Evolutionary conservation across 23 red algal genomes (phyloP), one percentile per base, ranked within the genome.

Genomic region (Gracilariopsis chorda): DNA sequence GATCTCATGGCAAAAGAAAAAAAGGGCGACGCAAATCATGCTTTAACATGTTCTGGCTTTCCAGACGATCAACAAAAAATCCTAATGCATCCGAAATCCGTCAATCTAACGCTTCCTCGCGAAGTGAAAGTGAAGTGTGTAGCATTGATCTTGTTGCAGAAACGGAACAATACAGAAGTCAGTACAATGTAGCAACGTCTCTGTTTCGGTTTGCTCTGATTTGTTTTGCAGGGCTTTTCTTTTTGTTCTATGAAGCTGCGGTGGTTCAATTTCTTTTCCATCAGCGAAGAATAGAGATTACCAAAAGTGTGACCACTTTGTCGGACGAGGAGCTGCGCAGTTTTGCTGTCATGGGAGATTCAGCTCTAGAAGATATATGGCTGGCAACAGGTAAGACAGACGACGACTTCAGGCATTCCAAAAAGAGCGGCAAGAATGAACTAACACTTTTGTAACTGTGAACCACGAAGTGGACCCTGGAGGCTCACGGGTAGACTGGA

Each of bases 281-380:
- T 29, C 78, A 83, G 32, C 47, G 62, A 63, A 17, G 40, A 39
- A 42, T 73, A 24, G 29, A 36, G 1, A 73, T 73, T 42, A 62
- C 78, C 2, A 44, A 41, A 16, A 83, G 51, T 16, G 78, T 83
- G 2, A 39, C 36, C 41, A 40, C 17, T 43, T 39, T 83, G 5
- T 63, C 78, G 4, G 59, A 63, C 5, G 14, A 83, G 1, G 56
- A 83, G 14, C 55, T 83, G 53, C 53, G 51, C 35, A 27, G 62
- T 46, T 83, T 63, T 83, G 78, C 78, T n/a, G 78, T 83, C n/a
- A 63, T 83, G 78, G 37, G 39, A 16, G 78, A 63, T 17, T 83
- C 78, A 12, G 78, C 78, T 46, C 44, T 83, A 8, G 78, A 83
- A 47, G 59, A 61, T 61, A 46, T 83, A 46, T 83, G 78, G 78